Base-by-base conservation (phyloP, 768 basidiomycete species). In the Steccherinum ochraceum region DNA sequence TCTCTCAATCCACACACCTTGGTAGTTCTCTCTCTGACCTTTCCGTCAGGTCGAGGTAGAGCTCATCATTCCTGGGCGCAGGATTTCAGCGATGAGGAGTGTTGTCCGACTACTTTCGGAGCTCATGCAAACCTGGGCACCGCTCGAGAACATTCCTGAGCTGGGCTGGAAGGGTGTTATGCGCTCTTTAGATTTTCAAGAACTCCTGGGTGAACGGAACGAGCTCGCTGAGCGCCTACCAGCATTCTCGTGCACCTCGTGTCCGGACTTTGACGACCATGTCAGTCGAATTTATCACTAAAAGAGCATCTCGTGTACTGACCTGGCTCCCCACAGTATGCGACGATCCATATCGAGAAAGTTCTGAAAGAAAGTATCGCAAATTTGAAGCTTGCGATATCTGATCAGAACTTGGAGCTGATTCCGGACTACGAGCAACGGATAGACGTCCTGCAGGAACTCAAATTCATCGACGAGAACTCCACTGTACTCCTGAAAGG, bases 381-480 rank as follows among this genome's bases (percentile, higher is more conserved):
- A 1, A 69, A 75, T 26, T 75, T 99, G 49, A 93, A 89, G 61
- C 73, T 88, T 40, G 84, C 86, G 2, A 82, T 98, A 24, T 97
- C 94, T 3, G 96, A 97, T 61, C 93, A 99, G 64, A 99, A 99
- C 63, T 71, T 98, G 52, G 96, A 96, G 62, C 79, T 98, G 16
- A 78, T 98, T 26, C 96, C 96, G 4, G 96, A 99, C 64, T 99
- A 98, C 66, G 92, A 98, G 64, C 92, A 94, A 62, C 77, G 95
- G 23, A 84, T 98, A 26, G 84, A 80, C 39, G 95, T 98, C 3
- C 74, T 99, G 40, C 85, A 93, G 60, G 89, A 89, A 42, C 77
- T 99, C 20, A 84, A 89, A 55, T 96, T 98, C 64, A 90, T 99
- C 60, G 87, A 98, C 63, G 90, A 94, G 52, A 93, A 97, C 59